Evolutionary conservation across 495 filamentous ascomycete genomes (phyloP), one percentile per base, ranked within the genome.

Genomic region (Penicillium bovifimosum): DNA sequence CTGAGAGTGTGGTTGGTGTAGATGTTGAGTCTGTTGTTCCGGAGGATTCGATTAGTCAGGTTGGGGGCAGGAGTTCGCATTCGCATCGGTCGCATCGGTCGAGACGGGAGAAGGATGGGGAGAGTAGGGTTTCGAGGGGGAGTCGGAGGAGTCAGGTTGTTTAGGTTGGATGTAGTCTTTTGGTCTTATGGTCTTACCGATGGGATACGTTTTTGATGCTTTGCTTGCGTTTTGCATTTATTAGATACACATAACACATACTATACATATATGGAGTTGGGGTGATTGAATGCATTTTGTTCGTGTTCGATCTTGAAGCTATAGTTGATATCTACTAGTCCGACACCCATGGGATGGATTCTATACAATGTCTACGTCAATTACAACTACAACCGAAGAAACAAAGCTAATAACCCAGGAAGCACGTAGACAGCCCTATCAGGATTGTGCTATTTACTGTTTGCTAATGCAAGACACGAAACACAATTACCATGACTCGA

Each of bases 71-170:
- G 6, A 31, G 24, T 7, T 5, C 42, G 34, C 48, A 41, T 46
- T 46, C 33, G 14, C 48, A 50, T 7, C 48, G 48, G 9, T 64
- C 63, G 18, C 51, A 61, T 47, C 48, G 48, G 42, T 72, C 73
- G 16, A 61, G 58, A 16, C 56, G 58, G 52, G 58, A 54, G 27
- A 55, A 39, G 35, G 40, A 36, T 43, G 73, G 73, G 11, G 67
- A 73, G 29, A 78, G 83, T 60, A 81, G 82, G 59, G 76, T 85
- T 2, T 80, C 73, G 17, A 63, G 42, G 47, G 55, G 62, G 26
- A 73, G 69, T 18, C 69, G 72, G 51, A 60, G 63, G 20, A 76
- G 65, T 41, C 64, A 72, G 48, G 67, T 60, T 54, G 63, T 55
- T 2, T 67, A 52, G 41, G 49, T 33, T 35, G 9, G 44, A 28